Base-by-base conservation (phyloP, 2,329 filamentous ascomycete species). In the Monosporascus sp. region DNA sequence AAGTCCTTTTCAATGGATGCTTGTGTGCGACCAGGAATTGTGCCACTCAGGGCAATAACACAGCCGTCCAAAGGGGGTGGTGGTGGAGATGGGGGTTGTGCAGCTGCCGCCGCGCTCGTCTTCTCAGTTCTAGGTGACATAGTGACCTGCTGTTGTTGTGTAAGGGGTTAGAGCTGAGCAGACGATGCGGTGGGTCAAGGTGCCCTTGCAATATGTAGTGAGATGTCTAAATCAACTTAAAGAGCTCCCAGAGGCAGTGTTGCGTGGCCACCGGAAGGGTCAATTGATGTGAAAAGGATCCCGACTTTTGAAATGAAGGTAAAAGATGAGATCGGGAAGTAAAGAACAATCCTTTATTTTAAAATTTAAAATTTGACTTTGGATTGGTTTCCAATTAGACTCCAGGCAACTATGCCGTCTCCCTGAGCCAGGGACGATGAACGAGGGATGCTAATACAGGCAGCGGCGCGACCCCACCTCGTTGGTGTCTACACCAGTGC, bases 11-110 rank as follows among this genome's bases (percentile, higher is more conserved):
- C 75, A 5, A 84, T 66, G 0, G 68, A 65, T 6, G 67, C 66
- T 56, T 88, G 83, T 3, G 75, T 79, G 25, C 73, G 67, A 6
- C 73, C 72, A 1, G 77, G 69, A 58, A 89, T 84, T 5, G 78
- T 79, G 55, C 86, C 86, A 52, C 81, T 84, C 25, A 87, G 65
- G 22, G 77, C 79, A 45, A 89, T 71, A 6, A 71, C 70, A 59
- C 70, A 75, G 5, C 75, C 78, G 2, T 73, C 67, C 3, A 86
- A 69, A 0, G 79, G 70, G 2, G 64, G 61, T 7, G 53, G 49
- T 15, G 50, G 39, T 20, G 62, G 45, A 22, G 57, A 37, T 27
- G 62, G 48, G 15, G 52, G 35, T 45, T 49, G 56, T 24, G 50
- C 48, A 31, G 54, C 50, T 24, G 54, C 53, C 6, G 17, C 38